phyloP scores from a whole-genome alignment of 129 eudicot species.

The Tagetes patula region DNA sequence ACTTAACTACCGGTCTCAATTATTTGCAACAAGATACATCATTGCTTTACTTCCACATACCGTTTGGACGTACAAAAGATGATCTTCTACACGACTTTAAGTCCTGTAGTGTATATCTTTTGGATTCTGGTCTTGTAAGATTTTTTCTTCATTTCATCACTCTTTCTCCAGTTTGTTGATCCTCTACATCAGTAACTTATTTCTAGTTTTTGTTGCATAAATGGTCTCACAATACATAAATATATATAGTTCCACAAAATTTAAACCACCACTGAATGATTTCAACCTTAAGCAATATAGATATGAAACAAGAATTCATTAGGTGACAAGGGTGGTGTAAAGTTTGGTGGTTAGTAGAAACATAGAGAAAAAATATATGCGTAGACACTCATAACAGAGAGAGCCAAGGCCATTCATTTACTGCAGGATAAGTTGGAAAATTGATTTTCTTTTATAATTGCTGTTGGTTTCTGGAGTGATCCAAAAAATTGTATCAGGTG shows the following conservation, averaged over 20 bases:
- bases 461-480: background rate
- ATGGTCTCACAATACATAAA: background rate
- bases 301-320: background rate
- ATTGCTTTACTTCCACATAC: background rate
- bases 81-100: background rate
- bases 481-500: background rate
- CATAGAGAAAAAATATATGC: background rate
- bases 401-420: background rate
- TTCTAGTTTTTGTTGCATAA: background rate
- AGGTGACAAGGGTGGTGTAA: background rate
- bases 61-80: background rate
- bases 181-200: background rate
- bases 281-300: background rate
- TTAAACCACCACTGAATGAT: background rate
- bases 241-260: background rate
- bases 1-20: background rate
- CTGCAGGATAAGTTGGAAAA: background rate
- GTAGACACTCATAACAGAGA: background rate
- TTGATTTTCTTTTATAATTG: background rate
- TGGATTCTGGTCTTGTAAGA: background rate
- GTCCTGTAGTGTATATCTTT: background rate
- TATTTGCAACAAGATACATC: background rate
- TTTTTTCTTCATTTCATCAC: background rate
- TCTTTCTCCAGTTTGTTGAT: background rate
- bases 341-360: background rate